Conservation (phyloP, 2,329 filamentous ascomycete genomes). For the Aspergillus sp. region DNA sequence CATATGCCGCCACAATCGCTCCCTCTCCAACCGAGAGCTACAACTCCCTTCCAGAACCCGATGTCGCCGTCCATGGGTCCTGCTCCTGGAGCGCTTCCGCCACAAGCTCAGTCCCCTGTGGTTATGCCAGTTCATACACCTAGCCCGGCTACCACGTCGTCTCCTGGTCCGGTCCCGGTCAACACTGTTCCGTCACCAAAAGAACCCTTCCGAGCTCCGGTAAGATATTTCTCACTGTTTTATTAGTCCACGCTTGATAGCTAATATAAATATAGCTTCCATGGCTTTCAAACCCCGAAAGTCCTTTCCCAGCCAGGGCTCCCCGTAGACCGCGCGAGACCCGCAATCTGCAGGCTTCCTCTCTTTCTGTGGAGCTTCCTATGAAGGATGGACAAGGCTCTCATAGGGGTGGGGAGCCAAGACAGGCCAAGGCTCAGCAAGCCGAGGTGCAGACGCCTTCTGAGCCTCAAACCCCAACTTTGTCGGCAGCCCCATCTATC, state of each 20-base stretch:
- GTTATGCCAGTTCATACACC: conserved; percentile 23
- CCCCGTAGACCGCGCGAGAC: conserved; percentile 47
- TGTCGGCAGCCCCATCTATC: conserved; percentile 60
- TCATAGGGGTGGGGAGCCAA: conserved; percentile 21
- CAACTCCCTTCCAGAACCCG: conserved; percentile 37
- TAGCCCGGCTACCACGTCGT: conserved; percentile 36
- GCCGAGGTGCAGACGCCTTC: conserved; percentile 28
- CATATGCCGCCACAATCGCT: conserved; percentile 37
- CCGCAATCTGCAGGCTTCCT: conserved; percentile 34
- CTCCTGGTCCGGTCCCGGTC: conserved; percentile 25
- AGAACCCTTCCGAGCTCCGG: conserved; percentile 52
- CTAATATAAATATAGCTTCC: conserved; percentile 46
- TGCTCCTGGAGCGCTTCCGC: conserved; percentile 27
- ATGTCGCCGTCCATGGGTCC: conserved; percentile 36
- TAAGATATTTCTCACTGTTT: conserved; percentile 27
- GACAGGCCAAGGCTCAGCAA: conserved; percentile 21
- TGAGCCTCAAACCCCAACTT: conserved; percentile 57
- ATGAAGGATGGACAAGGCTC: conserved; percentile 39
- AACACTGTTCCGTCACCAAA: conserved; percentile 26
- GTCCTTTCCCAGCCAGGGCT: conserved; percentile 54
- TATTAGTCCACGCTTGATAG: background rate
- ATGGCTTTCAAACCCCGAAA: conserved; percentile 59
- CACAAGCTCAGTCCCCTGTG: conserved; percentile 28
- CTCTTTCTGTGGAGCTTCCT: conserved; percentile 51
- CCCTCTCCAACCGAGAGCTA: conserved; percentile 37